Base-by-base conservation (phyloP, 129 eudicot species). In the Artemisia tridentata region DNA sequence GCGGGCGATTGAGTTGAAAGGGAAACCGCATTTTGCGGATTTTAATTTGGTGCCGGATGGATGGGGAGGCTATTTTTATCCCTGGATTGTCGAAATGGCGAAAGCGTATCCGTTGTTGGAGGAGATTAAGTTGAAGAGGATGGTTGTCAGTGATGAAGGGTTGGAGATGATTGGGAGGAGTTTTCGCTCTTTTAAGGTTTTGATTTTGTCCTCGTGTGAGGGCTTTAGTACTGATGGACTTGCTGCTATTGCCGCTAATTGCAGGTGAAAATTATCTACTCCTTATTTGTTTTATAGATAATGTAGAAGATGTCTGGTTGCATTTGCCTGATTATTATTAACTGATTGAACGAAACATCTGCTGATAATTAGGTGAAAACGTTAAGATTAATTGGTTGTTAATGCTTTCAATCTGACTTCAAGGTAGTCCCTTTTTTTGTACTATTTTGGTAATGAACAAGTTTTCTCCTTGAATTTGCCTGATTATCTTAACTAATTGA, bases 1-100 rank as follows among this genome's bases (percentile, higher is more conserved):
- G 52, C 80, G 98, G 72, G 77, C 86, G 34, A 72, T 92, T 79
- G 91, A 85, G 81, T 46, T 92, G 43, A 92, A 92, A 57, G 98
- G 98, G 51, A 92, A 92, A 68, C 98, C 98, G 67, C 98, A 92
- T 85, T 92, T 92, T 69, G 98, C 98, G 20, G 98, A 92, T 57
- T 92, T 86, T 67, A 85, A 85, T 83, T 78, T 92, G 72, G 96
- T 92, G 54, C 98, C 98, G 17, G 96, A 88, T 3, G 98, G 96
- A 0, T 92, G 98, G 98, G 98, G 98, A 12, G 98, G 82, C 18
- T 86, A 83, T 63, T 79, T 86, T 52, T 43, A 34, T 48, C 98
- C 98, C 1, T 92, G 98, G 98, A 74, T 89, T 34, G 64, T 53
- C 53, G 87, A 89, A 15, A 84, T 92, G 90, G 29, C 86, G 48